Percentiles rank a stretch among this genome's conserved stretches.
These are phyloP conservation scores for Priceomyces fermenticarens DNA, from an alignment of 805 yeast genomes.

Conservation along the genomic window DNA sequence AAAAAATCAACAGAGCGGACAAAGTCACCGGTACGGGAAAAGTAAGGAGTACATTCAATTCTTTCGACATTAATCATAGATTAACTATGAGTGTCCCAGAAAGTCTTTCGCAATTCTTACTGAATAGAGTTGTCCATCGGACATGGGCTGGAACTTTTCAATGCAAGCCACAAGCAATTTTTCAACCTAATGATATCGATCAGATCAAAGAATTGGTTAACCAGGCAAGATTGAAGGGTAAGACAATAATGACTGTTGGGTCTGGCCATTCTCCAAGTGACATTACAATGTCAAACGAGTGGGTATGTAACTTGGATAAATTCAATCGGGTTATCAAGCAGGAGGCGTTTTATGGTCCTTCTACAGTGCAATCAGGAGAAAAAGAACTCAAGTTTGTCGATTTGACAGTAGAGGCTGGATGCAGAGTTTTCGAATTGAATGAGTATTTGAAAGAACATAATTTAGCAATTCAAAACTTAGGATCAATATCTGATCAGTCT, in stretches of 20 bases:
- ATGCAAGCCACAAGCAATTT: conserved; percentile 71
- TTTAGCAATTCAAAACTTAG: conserved; percentile 84
- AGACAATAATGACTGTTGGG: conserved; percentile 81
- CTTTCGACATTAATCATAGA: not conserved
- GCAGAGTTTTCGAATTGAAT: conserved; percentile 72
- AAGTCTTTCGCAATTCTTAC: conserved; percentile 29
- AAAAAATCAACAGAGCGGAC: too few species aligned
- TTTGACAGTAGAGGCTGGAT: conserved; percentile 92
- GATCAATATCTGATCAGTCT: conserved; percentile 91
- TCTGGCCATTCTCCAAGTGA: conserved; percentile 95
- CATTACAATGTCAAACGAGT: conserved; percentile 80
- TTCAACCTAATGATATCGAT: conserved; percentile 72
- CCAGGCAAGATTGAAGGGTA: conserved; percentile 55
- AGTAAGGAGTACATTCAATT: too few species aligned
- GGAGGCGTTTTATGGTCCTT: conserved; percentile 44
- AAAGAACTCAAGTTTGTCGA: conserved; percentile 68
- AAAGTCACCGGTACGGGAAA: too few species aligned
- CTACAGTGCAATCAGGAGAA: conserved; percentile 9
- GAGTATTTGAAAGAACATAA: conserved; percentile 59
- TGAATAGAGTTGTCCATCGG: conserved; percentile 45
- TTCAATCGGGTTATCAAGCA: conserved; percentile 54
- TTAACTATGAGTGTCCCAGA: conserved; percentile 24
- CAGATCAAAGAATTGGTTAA: conserved; percentile 67
- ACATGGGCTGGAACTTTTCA: conserved; percentile 93
- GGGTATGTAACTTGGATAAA: conserved; percentile 85